Evolutionary conservation across 2,329 filamentous ascomycete genomes (phyloP).

Genomic region (Fusarium coffeatum): DNA sequence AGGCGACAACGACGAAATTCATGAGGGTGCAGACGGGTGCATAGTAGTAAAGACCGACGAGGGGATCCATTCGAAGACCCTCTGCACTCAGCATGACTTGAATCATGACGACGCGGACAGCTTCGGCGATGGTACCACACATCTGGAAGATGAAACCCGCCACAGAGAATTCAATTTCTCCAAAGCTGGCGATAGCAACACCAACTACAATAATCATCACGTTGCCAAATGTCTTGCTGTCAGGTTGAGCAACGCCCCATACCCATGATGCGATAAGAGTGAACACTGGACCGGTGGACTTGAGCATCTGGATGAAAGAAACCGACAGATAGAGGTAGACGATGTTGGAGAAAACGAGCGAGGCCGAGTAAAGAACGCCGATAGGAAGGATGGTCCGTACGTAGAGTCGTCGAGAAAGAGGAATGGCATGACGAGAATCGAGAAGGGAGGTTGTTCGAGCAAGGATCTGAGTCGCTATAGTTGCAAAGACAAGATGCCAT

Average conservation of each 20-base stretch:
- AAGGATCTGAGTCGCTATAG: slow-evolving; percentile 72
- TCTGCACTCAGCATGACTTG: slow-evolving; percentile 81
- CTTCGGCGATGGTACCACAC: slow-evolving; percentile 82
- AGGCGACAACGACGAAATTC: slow-evolving; percentile 77
- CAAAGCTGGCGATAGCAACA: slow-evolving; percentile 64
- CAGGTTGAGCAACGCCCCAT: slow-evolving; percentile 63
- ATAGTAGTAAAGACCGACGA: slow-evolving; percentile 91
- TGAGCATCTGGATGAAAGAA: slow-evolving; percentile 78
- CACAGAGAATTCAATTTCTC: slow-evolving; percentile 76
- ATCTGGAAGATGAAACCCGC: slow-evolving; percentile 76
- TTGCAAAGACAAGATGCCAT: slow-evolving; percentile 76
- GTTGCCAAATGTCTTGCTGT: slow-evolving; percentile 58
- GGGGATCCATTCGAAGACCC: slow-evolving; percentile 86
- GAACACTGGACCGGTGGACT: slow-evolving; percentile 74
- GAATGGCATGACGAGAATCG: slow-evolving; percentile 70
- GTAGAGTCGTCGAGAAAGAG: slow-evolving; percentile 71
- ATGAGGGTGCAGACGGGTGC: slow-evolving; percentile 85
- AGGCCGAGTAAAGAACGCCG: slow-evolving; percentile 72
- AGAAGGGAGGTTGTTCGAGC: slow-evolving; percentile 72
- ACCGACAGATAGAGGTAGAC: slow-evolving; percentile 76
- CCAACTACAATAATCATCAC: slow-evolving; percentile 65
- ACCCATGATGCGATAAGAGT: slow-evolving; percentile 74
- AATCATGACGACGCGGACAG: slow-evolving; percentile 85
- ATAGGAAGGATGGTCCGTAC: slow-evolving; percentile 73
- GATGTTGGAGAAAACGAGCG: slow-evolving; percentile 74